These are phyloP conservation scores for Diaporthe vexans DNA, from an alignment of 2,329 filamentous ascomycete genomes.

Conservation along the genomic window DNA sequence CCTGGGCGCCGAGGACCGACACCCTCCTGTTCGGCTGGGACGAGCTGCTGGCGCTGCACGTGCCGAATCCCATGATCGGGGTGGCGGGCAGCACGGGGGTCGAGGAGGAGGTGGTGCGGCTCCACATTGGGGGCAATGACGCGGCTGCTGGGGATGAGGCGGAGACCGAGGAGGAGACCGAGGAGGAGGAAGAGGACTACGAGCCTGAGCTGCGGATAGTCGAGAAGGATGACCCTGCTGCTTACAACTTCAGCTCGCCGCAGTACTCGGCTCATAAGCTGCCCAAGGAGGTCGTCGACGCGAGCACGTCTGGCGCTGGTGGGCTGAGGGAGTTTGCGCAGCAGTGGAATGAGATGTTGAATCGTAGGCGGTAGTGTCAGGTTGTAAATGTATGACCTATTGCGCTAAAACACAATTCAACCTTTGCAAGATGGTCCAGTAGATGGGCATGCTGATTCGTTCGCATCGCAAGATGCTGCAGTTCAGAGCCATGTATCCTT, in stretches of 20 bases:
- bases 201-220: conserved; percentile 86
- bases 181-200: conserved; percentile 65
- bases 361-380: conserved; percentile 40
- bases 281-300: conserved; percentile 90
- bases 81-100: conserved; percentile 53
- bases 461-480: background rate
- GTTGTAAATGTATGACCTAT: background rate
- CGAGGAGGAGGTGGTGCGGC: conserved; percentile 42
- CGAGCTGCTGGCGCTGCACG: conserved; percentile 82
- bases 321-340: conserved; percentile 85
- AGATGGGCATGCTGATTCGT: background rate
- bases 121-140: conserved; percentile 40
- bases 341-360: conserved; percentile 75
- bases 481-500: background rate
- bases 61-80: conserved; percentile 70
- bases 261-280: conserved; percentile 97
- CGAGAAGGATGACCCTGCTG: conserved; percentile 86
- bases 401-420: background rate
- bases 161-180: conserved; percentile 49
- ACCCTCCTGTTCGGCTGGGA: conserved; percentile 90
- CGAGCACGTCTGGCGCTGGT: conserved; percentile 76
- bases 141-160: background rate
- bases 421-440: background rate
- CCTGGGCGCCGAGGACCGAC: conserved; percentile 92
- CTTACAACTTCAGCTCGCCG: conserved; percentile 86